Base-by-base conservation (phyloP, 192 early-diverging fungal species). In the Backusella mclennaniae region DNA sequence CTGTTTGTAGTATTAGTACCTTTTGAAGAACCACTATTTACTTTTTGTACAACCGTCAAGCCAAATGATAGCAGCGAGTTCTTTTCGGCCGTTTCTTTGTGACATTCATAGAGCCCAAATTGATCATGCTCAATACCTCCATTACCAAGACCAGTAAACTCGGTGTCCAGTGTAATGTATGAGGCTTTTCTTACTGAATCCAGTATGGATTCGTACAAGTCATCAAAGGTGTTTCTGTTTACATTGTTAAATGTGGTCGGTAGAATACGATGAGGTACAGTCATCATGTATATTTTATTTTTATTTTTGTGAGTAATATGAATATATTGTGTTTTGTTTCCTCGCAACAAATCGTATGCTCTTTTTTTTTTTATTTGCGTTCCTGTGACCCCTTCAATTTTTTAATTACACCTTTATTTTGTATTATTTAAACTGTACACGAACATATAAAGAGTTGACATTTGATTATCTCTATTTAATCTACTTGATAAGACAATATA, bases 181-280 rank as follows among this genome's bases (percentile, higher is more conserved):
- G 56, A 63, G 0, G 56, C 56, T 11, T 23, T 26, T 63, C 11
- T 63, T 63, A 63, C 56, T 63, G 56, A 63, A 63, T 63, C 9
- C 6, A 63, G n/a, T 21, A 63, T 63, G 1, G 23, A 14, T 11
- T 63, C 56, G 26, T 63, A 63, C 21, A 63, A 0, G 21, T 29
- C 23, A 14, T 63, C 56, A 63, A 63, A 63, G 21, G 56, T 63
- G 21, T n/a, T 12, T 29, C 26, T 29, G 26, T 63, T 63, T 26
- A 63, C 23, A 63, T 63, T 63, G 56, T 63, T 63, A 63, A 63
- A 63, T 63, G 56, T 63, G 3, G 56, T 63, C 12, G 56, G 56
- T 11, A 63, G 8, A 12, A 59, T 11, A 8, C 9, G 53, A 59
- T 59, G 53, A 59, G 23, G 53, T 26, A 3, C 7, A 12, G 2